A percentile compares a stretch with the other conserved stretches of the same genome.
Evolutionary conservation across 2,329 filamentous ascomycete genomes (phyloP).

Genomic region (Cadophora sp.): DNA sequence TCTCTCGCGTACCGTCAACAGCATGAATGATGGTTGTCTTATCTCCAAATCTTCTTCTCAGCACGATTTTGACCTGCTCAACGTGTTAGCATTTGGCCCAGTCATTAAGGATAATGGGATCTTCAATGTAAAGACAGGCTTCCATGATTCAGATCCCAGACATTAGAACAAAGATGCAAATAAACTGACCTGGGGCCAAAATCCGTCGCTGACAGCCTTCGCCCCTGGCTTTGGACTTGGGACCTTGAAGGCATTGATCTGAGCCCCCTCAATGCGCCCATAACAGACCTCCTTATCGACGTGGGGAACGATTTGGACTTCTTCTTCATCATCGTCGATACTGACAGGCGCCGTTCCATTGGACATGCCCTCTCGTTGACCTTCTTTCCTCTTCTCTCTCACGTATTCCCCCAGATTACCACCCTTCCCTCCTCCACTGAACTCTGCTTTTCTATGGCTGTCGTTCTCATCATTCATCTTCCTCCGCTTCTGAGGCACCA

Average conservation of each 20-base stretch:
- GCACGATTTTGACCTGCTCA: slow-evolving; percentile 67
- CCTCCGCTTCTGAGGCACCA: slow-evolving; percentile 69
- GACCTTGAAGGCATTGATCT: slow-evolving; percentile 70
- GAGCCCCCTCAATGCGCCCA: slow-evolving; percentile 74
- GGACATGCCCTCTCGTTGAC: slow-evolving; percentile 44
- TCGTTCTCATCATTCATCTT: slow-evolving; percentile 58
- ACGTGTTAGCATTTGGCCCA: not conserved
- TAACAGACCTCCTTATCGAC: slow-evolving; percentile 79
- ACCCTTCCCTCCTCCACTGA: slow-evolving; percentile 57
- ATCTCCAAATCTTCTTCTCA: slow-evolving; percentile 65
- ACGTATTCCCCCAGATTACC: slow-evolving; percentile 71
- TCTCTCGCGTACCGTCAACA: slow-evolving; percentile 71
- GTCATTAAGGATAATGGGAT: not conserved
- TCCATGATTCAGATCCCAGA: not conserved
- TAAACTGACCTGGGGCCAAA: slow-evolving; percentile 63
- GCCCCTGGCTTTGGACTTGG: slow-evolving; percentile 72
- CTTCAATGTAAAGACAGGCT: not conserved
- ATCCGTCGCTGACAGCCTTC: slow-evolving; percentile 60
- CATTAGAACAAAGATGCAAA: not conserved
- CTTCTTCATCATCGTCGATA: slow-evolving; percentile 59
- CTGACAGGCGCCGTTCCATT: slow-evolving; percentile 47
- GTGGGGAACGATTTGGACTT: slow-evolving; percentile 63
- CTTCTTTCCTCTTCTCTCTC: slow-evolving; percentile 62
- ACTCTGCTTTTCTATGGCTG: slow-evolving; percentile 51
- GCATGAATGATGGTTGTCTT: slow-evolving; percentile 70